Percentiles rank a stretch among this genome's conserved stretches.
Evolutionary conservation across 208 protist genomes (phyloP).

Genomic region (Leishmania lainsoni): DNA sequence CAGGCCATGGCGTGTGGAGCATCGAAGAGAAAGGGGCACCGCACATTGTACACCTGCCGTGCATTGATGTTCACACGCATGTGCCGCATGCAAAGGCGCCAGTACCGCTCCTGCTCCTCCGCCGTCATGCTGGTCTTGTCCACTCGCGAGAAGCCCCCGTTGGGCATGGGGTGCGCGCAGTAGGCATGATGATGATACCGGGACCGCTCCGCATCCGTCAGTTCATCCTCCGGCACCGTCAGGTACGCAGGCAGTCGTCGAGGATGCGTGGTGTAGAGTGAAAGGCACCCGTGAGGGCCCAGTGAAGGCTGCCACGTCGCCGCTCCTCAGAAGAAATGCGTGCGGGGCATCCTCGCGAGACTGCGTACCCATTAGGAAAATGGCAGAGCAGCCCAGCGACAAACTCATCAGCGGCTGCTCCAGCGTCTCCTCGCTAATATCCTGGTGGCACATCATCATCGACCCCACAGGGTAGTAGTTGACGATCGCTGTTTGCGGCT

Average conservation of each 20-base stretch:
- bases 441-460: constrained; percentile 92
- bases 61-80: constrained; percentile 90
- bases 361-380: constrained; percentile 86
- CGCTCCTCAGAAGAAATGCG: constrained; percentile 80
- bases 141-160: constrained; percentile 41
- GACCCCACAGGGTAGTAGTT: constrained; percentile 89
- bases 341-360: constrained; percentile 71
- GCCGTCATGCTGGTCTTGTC: constrained; percentile 33
- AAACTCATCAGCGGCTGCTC: constrained; percentile 78
- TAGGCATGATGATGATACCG: constrained; percentile 48
- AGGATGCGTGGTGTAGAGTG: constrained; percentile 83
- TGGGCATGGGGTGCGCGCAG: constrained; percentile 21
- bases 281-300: constrained; percentile 71
- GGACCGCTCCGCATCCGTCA: constrained; percentile 32
- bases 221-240: constrained; percentile 40
- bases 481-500: constrained; percentile 88
- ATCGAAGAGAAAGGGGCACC: constrained; percentile 46
- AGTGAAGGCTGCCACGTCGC: constrained; percentile 78
- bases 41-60: constrained; percentile 79
- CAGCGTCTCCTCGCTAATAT: constrained; percentile 81
- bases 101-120: constrained; percentile 67
- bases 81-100: constrained; percentile 82
- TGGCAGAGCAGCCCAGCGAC: constrained; percentile 76
- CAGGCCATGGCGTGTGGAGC: neutral
- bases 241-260: constrained; percentile 78